phyloP scores from a whole-genome alignment of 2,329 filamentous ascomycete genomes.

The Epichloe coenophiala region DNA sequence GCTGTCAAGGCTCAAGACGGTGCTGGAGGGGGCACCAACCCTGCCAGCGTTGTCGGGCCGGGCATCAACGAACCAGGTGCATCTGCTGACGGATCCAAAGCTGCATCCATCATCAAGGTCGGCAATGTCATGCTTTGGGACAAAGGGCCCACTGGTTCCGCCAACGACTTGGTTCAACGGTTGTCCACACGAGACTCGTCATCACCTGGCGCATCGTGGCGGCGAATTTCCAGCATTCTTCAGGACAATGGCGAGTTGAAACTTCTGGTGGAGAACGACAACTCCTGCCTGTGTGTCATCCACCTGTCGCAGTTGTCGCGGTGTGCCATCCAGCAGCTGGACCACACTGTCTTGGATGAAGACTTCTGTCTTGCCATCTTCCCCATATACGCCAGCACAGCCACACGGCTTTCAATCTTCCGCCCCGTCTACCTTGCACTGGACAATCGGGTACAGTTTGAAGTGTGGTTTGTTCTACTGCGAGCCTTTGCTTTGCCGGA shows the following conservation, averaged over 20 bases:
- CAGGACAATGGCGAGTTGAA: slow-evolving; percentile 93
- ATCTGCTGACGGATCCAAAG: slow-evolving; percentile 19
- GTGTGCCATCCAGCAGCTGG: slow-evolving; percentile 79
- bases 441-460: slow-evolving; percentile 79
- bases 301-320: slow-evolving; percentile 81
- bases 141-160: slow-evolving; percentile 47
- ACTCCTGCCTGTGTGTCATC: slow-evolving; percentile 65
- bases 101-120: slow-evolving; percentile 77
- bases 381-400: slow-evolving; percentile 71
- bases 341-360: slow-evolving; percentile 80
- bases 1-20: slow-evolving; percentile 39
- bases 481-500: slow-evolving; percentile 87
- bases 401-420: slow-evolving; percentile 60
- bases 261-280: slow-evolving; percentile 75
- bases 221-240: slow-evolving; percentile 79
- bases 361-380: slow-evolving; percentile 94
- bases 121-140: slow-evolving; percentile 89
- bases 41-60: slow-evolving; percentile 21
- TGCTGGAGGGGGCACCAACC: slow-evolving; percentile 15
- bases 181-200: slow-evolving; percentile 44
- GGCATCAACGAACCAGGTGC: slow-evolving; percentile 30
- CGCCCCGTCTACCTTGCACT: slow-evolving; percentile 83
- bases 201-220: slow-evolving; percentile 54
- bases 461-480: slow-evolving; percentile 91
- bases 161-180: slow-evolving; percentile 41